Conservation (phyloP, 1,139 yeast species). For the Diutina siamensis region DNA sequence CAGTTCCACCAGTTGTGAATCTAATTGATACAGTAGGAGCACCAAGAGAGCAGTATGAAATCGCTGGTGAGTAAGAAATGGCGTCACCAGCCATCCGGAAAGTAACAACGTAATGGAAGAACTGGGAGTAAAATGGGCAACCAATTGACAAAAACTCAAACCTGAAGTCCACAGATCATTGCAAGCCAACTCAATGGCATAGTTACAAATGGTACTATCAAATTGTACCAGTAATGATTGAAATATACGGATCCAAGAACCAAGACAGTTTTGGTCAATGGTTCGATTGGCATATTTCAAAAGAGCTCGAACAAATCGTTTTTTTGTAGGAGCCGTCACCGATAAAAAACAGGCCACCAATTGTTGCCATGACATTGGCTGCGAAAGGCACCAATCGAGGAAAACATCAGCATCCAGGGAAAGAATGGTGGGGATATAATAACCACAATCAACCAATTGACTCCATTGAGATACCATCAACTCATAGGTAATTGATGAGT, state of each 20-base stretch:
- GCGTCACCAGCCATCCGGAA: not conserved
- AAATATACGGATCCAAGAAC: not conserved
- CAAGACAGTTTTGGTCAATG: no score
- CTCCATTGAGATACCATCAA: not conserved
- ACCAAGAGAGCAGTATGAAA: not conserved
- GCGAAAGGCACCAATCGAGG: not conserved
- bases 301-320: not conserved
- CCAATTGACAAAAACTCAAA: not conserved
- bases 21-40: not conserved
- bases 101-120: not conserved
- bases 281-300: not conserved
- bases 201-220: not conserved
- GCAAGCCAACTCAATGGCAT: not conserved
- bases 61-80: not conserved
- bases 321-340: not conserved
- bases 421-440: not conserved
- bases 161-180: not conserved
- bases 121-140: not conserved
- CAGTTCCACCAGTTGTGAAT: not conserved
- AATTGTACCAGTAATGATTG: not conserved
- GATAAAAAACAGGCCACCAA: not conserved
- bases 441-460: not conserved
- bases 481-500: not conserved
- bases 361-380: not conserved
- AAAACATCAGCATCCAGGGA: not conserved